Percentiles rank a stretch among this genome's conserved stretches.
Evolutionary conservation across 2,329 filamentous ascomycete species (phyloP).

Genomic region (Fusarium mangiferae): DNA sequence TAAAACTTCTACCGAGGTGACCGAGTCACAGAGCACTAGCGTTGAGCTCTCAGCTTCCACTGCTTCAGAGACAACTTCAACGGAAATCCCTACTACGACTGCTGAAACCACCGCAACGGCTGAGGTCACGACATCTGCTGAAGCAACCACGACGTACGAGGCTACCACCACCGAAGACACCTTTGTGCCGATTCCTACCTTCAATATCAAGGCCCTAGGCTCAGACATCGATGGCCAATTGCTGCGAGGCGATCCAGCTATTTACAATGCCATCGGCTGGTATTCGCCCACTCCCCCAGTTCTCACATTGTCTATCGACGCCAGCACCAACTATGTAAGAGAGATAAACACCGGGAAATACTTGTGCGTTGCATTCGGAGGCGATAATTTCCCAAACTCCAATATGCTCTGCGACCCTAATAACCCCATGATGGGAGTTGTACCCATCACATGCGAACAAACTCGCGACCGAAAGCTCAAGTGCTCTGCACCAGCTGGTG

Average conservation of each 20-base stretch:
- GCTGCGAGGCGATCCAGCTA: neutral
- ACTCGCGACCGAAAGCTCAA: neutral
- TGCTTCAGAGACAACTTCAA: neutral
- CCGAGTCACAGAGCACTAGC: neutral
- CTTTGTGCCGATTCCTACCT: neutral
- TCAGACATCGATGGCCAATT: neutral
- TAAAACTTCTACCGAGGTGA: neutral
- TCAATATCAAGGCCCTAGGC: neutral
- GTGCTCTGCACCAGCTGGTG: neutral
- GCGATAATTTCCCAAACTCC: neutral
- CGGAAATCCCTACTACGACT: neutral
- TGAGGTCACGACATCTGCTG: neutral
- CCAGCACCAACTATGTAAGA: neutral
- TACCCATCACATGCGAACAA: neutral
- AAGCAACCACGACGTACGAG: neutral
- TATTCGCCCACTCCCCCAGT: neutral
- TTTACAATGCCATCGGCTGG: neutral
- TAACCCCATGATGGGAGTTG: rapidly evolving
- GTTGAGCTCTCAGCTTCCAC: neutral
- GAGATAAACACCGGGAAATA: neutral
- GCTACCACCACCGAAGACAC: neutral
- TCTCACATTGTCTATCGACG: neutral
- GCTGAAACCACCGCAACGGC: neutral
- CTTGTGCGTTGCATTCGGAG: neutral
- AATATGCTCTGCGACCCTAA: neutral